Evolutionary conservation across 306 rosid species (phyloP).

Genomic region (Clitoria ternatea): DNA sequence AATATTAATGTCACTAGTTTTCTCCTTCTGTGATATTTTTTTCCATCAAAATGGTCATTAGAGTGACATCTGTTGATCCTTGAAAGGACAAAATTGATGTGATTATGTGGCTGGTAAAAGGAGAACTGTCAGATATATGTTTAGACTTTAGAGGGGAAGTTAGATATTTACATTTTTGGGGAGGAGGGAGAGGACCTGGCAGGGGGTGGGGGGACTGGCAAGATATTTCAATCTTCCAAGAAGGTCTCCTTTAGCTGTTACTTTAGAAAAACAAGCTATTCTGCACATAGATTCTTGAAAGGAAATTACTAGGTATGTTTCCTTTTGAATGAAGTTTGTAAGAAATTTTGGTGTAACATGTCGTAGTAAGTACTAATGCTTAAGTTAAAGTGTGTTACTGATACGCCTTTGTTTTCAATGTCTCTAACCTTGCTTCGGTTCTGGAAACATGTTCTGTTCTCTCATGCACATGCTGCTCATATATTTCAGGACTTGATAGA

Average conservation of each 20-base stretch:
- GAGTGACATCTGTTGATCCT: neutral
- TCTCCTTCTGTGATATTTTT: neutral
- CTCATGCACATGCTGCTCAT: neutral
- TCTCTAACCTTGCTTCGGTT: neutral
- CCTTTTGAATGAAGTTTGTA: constrained; percentile 2
- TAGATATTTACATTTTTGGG: neutral
- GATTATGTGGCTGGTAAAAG: neutral
- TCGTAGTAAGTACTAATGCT: neutral
- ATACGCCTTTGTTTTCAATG: constrained; percentile 6
- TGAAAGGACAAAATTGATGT: neutral
- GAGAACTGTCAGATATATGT: neutral
- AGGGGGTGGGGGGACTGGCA: no score
- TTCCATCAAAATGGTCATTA: neutral
- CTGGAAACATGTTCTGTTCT: neutral
- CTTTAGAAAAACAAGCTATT: neutral
- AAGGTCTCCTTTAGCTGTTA: neutral
- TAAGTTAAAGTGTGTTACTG: neutral
- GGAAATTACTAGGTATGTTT: neutral
- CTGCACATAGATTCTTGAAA: neutral
- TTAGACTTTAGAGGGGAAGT: neutral
- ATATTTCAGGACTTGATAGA: neutral
- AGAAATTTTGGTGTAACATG: neutral
- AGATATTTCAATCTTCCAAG: neutral
- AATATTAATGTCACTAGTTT: neutral
- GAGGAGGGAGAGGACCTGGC: neutral